Conservation (phyloP, 2,329 filamentous ascomycete species). For the Lomentospora prolificans region DNA sequence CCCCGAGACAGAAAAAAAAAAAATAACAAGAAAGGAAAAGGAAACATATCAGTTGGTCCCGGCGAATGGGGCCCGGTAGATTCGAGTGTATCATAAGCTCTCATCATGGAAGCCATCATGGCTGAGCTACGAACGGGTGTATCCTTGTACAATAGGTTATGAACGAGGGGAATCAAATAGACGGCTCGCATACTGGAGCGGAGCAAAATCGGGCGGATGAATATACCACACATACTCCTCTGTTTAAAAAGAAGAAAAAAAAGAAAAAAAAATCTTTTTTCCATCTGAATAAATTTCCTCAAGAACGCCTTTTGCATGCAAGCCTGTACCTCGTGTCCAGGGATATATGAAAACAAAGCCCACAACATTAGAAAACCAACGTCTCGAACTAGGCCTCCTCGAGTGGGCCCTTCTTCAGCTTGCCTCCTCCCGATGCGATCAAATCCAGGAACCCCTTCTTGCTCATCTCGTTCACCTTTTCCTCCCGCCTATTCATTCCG, state of each 20-base stretch:
- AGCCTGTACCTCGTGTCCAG: background rate
- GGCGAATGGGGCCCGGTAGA: background rate
- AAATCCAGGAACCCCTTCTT: slow-evolving; percentile 93
- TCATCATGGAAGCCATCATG: background rate
- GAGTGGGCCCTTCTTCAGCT: slow-evolving; percentile 46
- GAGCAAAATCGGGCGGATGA: background rate
- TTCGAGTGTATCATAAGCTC: background rate
- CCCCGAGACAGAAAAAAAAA: no score
- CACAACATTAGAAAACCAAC: background rate
- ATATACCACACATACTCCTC: slow-evolving; percentile 2
- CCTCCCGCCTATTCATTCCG: slow-evolving; percentile 69
- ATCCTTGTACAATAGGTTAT: slow-evolving; percentile 8
- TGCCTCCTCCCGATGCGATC: slow-evolving; percentile 58
- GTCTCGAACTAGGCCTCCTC: slow-evolving; percentile 43
- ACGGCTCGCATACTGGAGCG: background rate
- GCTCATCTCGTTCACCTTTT: slow-evolving; percentile 90
- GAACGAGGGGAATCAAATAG: background rate
- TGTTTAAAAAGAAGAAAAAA: no score
- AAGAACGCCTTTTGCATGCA: background rate
- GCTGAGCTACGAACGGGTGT: background rate
- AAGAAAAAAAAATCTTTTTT: no score
- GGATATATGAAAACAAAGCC: background rate
- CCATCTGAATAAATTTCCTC: background rate
- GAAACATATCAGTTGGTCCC: no score
- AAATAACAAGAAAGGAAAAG: no score